phyloP scores from a whole-genome alignment of 2,329 filamentous ascomycete genomes.

The Fusarium sp. region DNA sequence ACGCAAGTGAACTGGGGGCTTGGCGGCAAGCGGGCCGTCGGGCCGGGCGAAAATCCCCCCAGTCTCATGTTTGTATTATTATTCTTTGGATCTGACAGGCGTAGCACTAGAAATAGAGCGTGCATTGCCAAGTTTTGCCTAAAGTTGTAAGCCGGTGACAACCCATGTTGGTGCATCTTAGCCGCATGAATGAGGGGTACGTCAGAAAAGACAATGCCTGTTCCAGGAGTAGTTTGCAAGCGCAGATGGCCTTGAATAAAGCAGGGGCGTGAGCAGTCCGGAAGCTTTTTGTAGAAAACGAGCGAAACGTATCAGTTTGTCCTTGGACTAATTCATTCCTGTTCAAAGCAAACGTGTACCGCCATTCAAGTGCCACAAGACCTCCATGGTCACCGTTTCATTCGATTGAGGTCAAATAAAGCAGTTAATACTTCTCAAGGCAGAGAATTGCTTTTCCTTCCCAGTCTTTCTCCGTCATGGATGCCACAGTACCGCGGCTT shows the following conservation, averaged over 20 bases:
- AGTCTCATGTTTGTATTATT: not conserved
- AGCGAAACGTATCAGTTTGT: not conserved
- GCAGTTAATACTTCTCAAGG: not conserved
- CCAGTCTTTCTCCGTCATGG: not conserved
- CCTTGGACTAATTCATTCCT: not conserved
- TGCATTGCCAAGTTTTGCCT: not conserved
- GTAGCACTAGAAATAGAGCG: not conserved
- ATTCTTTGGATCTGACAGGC: not conserved
- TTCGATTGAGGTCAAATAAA: slow-evolving; percentile 1
- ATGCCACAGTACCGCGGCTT: not conserved
- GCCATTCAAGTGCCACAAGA: not conserved
- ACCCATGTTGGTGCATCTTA: not conserved
- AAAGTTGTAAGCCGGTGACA: not conserved
- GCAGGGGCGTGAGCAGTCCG: not conserved
- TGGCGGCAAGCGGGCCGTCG: not conserved
- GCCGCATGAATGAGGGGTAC: not conserved
- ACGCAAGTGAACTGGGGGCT: no score
- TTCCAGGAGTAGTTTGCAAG: not conserved
- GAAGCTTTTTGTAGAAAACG: not conserved
- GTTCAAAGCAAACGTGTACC: not conserved
- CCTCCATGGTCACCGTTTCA: not conserved
- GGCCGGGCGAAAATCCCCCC: not conserved
- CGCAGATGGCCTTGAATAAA: not conserved
- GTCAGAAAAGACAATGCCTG: not conserved
- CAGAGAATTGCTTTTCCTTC: no score